Conservation (phyloP, 306 rosid species). For the Canavalia ensiformis region DNA sequence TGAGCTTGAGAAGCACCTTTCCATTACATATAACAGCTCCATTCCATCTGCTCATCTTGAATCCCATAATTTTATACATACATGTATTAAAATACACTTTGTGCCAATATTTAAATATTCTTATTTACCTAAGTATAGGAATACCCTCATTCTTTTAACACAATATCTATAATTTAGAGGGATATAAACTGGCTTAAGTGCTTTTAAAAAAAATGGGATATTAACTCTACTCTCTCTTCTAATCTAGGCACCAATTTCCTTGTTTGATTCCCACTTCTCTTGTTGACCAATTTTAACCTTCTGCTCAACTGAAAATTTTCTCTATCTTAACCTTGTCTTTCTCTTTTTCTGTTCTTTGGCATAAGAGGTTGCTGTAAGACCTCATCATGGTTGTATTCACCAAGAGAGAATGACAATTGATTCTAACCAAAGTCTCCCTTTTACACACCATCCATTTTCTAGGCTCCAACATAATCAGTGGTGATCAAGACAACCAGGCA, state of each 20-base stretch:
- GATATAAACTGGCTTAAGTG: background rate
- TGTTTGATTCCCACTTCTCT: background rate
- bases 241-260: background rate
- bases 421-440: background rate
- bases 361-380: background rate
- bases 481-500: background rate
- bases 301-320: background rate
- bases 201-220: background rate
- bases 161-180: background rate
- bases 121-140: background rate
- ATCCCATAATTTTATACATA: background rate
- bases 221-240: constrained; percentile 6
- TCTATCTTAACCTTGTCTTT: background rate
- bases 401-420: background rate
- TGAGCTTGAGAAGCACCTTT: background rate
- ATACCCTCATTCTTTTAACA: background rate
- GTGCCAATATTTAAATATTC: background rate
- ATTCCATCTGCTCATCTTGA: background rate
- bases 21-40: constrained; percentile 1
- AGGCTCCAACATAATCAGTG: background rate
- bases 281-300: constrained; percentile 10
- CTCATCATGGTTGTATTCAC: background rate
- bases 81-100: background rate
- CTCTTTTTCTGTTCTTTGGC: background rate
- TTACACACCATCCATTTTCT: background rate